Evolutionary conservation across 306 rosid genomes (phyloP).

Genomic region (Gillenia trifoliata): DNA sequence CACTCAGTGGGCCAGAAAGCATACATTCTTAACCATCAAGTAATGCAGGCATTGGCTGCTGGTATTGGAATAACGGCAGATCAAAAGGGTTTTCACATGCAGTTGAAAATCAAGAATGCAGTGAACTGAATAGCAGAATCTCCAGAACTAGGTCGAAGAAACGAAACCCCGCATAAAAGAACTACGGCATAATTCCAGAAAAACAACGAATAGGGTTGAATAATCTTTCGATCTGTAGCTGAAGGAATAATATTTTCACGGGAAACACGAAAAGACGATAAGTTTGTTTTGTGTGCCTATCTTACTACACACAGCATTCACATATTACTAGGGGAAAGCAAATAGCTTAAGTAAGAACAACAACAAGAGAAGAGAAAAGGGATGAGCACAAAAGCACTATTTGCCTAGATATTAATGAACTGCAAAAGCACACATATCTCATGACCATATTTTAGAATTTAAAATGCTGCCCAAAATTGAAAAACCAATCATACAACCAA

Average conservation of each 20-base stretch:
- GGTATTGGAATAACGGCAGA: background rate
- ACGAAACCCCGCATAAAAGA: background rate
- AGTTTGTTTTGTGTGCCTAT: background rate
- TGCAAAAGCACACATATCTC: background rate
- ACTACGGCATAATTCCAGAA: background rate
- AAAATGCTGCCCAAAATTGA: background rate
- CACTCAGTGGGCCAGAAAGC: background rate
- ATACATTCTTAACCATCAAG: constrained; percentile 18
- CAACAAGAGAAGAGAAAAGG: background rate
- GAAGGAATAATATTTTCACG: background rate
- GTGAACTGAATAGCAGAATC: constrained; percentile 15
- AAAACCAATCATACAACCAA: background rate
- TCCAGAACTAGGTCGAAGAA: background rate
- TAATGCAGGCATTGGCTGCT: constrained; percentile 1
- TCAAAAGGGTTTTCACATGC: background rate
- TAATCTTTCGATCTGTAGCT: background rate
- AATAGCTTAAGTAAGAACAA: background rate
- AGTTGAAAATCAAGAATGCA: background rate
- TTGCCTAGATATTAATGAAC: background rate
- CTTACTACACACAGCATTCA: background rate
- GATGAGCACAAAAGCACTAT: background rate
- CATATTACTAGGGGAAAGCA: background rate
- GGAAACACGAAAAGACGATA: background rate
- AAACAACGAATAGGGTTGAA: background rate
- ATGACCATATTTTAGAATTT: background rate